phyloP scores from a whole-genome alignment of 1,139 yeast genomes.

The Pichia sp. region DNA sequence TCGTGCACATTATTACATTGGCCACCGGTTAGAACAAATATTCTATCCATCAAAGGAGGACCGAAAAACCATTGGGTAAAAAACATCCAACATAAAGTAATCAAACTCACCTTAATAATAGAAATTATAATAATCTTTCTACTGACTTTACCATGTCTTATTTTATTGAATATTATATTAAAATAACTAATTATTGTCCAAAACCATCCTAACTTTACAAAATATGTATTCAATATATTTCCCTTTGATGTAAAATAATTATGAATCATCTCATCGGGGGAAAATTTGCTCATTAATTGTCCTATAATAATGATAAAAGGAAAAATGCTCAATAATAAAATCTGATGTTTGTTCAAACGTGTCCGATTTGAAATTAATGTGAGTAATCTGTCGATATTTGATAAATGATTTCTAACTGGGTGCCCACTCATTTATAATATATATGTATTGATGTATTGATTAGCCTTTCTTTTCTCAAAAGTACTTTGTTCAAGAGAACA shows the following conservation, averaged over 20 bases:
- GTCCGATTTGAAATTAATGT: not conserved
- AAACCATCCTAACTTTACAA: slow-evolving; percentile 88
- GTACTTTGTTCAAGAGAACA: too few relatives aligned
- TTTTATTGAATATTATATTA: slow-evolving; percentile 8
- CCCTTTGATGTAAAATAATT: slow-evolving; percentile 57
- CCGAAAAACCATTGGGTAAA: slow-evolving; percentile 90
- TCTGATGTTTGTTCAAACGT: slow-evolving; percentile 6
- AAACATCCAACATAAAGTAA: slow-evolving; percentile 76
- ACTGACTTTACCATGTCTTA: slow-evolving; percentile 4
- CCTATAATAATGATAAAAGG: slow-evolving; percentile 9
- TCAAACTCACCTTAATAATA: slow-evolving; percentile 37
- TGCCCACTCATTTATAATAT: not conserved
- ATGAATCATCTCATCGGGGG: slow-evolving; percentile 32
- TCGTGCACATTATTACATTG: slow-evolving; percentile 41
- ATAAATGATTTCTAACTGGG: slow-evolving; percentile 4
- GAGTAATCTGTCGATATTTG: not conserved
- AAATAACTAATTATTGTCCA: slow-evolving; percentile 64
- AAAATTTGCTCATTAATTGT: slow-evolving; percentile 11
- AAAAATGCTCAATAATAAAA: slow-evolving; percentile 2
- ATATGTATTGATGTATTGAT: too few relatives aligned
- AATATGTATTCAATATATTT: slow-evolving; percentile 60
- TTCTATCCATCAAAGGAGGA: slow-evolving; percentile 79
- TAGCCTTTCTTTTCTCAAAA: too few relatives aligned
- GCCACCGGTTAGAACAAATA: slow-evolving; percentile 81
- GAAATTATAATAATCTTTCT: slow-evolving; percentile 24